Base-by-base conservation (phyloP, 768 basidiomycete genomes). In the Panus rudis region DNA sequence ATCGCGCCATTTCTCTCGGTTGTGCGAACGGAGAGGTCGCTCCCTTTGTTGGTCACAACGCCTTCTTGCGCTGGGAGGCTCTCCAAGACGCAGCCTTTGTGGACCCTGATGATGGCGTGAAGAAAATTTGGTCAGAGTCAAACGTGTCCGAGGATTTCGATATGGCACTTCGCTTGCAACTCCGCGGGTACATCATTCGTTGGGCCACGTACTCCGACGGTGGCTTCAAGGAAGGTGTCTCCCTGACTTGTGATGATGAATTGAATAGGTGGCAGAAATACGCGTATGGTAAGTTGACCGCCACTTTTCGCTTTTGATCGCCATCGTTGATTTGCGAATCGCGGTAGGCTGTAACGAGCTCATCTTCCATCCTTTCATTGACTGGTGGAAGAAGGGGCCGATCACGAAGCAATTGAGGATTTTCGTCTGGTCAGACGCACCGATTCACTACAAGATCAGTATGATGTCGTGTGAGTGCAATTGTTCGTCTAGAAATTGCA, bases 201-300 rank as follows among this genome's bases (percentile, higher is more conserved):
- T 84, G 86, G 90, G 83, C 89, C 22, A 87, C 85, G 0, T 93
- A 93, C 60, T 83, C 79, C 1, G 73, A 84, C 17, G 80, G 88
- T 37, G 84, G 78, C 2, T 93, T 92, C 70, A 86, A 91, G 65
- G 92, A 94, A 56, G 92, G 92, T 49, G 91, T 94, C 16, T 87
- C 84, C 0, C 67, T 94, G 13, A 92, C 92, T 0, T 81, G 80
- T 42, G 89, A 92, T 40, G 92, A 94, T 54, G 92, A 94, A 60
- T 66, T 94, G 7, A 92, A 92, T 53, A 64, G 92, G 2, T 94
- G 92, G 92, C 88, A 92, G 49, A 94, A 92, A 58, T 89, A 88
- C 48, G 69, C 83, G 0, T 87, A 85, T 62, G 85, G 82, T 75
- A 55, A 40, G 56, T n/a, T n/a, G n/a, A n/a, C n/a, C n/a, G n/a